Evolutionary conservation across 768 basidiomycete species (phyloP).

Genomic region (Lactarius akahatsu): DNA sequence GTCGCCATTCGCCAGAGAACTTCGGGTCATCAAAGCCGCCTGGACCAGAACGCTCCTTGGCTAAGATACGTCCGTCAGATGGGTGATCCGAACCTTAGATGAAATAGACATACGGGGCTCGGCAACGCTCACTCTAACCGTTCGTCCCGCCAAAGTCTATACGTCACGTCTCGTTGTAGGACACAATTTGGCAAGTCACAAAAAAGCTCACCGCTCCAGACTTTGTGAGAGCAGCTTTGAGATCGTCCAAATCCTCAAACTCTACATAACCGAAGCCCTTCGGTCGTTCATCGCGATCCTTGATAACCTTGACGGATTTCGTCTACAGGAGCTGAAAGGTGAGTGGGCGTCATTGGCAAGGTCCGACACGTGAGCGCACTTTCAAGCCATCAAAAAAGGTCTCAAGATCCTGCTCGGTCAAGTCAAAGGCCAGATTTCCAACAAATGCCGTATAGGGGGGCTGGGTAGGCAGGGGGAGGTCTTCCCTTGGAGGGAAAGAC

Average conservation of each 20-base stretch:
- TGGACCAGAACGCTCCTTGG: slow-evolving; percentile 72
- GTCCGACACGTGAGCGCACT: slow-evolving; percentile 40
- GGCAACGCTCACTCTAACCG: slow-evolving; percentile 88
- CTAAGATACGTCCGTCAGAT: slow-evolving; percentile 40
- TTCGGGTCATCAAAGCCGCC: slow-evolving; percentile 65
- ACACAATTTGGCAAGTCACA: not conserved
- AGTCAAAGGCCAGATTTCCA: slow-evolving; percentile 93
- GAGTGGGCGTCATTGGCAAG: not conserved
- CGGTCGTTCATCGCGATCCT: slow-evolving; percentile 88
- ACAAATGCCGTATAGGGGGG: slow-evolving; percentile 97
- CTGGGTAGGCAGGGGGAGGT: slow-evolving; percentile 91
- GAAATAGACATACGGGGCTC: slow-evolving; percentile 76
- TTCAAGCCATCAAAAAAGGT: slow-evolving; percentile 70
- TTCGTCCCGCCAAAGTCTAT: slow-evolving; percentile 73
- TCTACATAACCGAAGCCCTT: slow-evolving; percentile 99
- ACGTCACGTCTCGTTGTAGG: not conserved
- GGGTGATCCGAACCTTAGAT: not conserved
- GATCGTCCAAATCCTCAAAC: slow-evolving; percentile 79
- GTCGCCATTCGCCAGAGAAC: slow-evolving; percentile 82
- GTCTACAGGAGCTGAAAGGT: slow-evolving; percentile 44
- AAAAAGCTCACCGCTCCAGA: slow-evolving; percentile 58
- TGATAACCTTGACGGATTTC: slow-evolving; percentile 89
- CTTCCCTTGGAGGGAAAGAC: slow-evolving; percentile 68
- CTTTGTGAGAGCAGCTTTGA: slow-evolving; percentile 80
- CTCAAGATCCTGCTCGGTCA: slow-evolving; percentile 78